Percentiles rank a stretch among this genome's conserved stretches.
Conservation (phyloP, 2,329 filamentous ascomycete species). For the Aspergillus sp. region DNA sequence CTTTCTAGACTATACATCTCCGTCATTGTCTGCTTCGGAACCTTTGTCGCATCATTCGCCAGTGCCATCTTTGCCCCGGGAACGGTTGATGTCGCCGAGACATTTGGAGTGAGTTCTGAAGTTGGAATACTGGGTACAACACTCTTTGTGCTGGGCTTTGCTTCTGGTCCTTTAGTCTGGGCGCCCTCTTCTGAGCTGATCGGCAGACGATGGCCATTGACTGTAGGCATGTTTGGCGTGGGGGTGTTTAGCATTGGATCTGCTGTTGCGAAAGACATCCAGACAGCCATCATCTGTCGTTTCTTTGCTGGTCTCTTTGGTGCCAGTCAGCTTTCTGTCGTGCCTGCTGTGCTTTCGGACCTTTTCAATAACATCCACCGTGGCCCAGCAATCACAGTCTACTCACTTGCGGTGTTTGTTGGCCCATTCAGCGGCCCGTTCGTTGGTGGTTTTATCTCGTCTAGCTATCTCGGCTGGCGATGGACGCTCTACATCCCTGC, state of each 20-base stretch:
- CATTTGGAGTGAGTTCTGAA: constrained; percentile 40
- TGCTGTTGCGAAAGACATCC: constrained; percentile 34
- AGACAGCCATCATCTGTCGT: constrained; percentile 34
- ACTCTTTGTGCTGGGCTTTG: constrained; percentile 47
- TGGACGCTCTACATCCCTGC: constrained; percentile 47
- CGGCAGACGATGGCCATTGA: constrained; percentile 49
- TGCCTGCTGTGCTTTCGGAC: constrained; percentile 39
- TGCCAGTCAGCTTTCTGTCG: constrained; percentile 35
- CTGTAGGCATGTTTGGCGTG: constrained; percentile 36
- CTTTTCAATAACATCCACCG: constrained; percentile 44
- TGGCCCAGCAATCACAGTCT: constrained; percentile 39
- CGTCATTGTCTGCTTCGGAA: constrained; percentile 16
- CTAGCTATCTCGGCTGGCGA: constrained; percentile 43
- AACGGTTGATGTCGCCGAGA: constrained; percentile 47
- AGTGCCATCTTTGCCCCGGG: constrained; percentile 63
- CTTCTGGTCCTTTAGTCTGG: constrained; percentile 57
- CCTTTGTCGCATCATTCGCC: constrained; percentile 43
- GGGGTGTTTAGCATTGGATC: constrained; percentile 41
- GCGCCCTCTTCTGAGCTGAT: constrained; percentile 57
- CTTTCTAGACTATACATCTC: constrained; percentile 15
- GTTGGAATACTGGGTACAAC: constrained; percentile 41
- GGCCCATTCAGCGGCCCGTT: constrained; percentile 45
- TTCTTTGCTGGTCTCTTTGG: constrained; percentile 44
- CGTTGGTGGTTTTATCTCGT: constrained; percentile 45
- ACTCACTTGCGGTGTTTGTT: constrained; percentile 42